Conservation (phyloP, 2,329 filamentous ascomycete genomes). For the Neopestalotiopsis sp. region DNA sequence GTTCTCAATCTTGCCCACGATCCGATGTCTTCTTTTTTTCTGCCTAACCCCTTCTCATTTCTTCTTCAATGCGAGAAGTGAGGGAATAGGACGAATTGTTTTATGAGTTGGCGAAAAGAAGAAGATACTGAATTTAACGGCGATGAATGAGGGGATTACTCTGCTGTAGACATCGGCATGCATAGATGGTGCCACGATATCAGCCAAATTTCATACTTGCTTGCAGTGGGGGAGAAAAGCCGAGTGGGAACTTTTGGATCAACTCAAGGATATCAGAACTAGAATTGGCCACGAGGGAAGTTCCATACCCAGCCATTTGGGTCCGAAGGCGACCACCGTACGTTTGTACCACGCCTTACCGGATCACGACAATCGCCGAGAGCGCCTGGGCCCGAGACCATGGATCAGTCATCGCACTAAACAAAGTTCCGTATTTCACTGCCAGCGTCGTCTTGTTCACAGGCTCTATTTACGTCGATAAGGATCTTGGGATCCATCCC, state of each 20-base stretch:
- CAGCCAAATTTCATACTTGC: not conserved
- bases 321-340: not conserved
- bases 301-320: not conserved
- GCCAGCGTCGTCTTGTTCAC: not conserved
- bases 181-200: not conserved
- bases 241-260: constrained; percentile 2
- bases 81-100: too few relatives aligned
- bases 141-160: not conserved
- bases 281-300: not conserved
- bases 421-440: not conserved
- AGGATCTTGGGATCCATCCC: not conserved
- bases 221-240: not conserved
- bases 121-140: not conserved
- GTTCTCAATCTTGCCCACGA: too few relatives aligned
- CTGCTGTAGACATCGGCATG: too few relatives aligned
- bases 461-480: not conserved
- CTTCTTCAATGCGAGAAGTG: too few relatives aligned
- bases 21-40: too few relatives aligned
- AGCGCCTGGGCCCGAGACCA: not conserved
- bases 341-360: not conserved
- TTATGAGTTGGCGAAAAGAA: too few relatives aligned
- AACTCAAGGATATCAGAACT: not conserved
- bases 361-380: not conserved
- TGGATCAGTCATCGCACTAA: not conserved
- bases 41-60: too few relatives aligned